Conservation (phyloP, 768 basidiomycete species). For the Phaeotremella skinneri region DNA sequence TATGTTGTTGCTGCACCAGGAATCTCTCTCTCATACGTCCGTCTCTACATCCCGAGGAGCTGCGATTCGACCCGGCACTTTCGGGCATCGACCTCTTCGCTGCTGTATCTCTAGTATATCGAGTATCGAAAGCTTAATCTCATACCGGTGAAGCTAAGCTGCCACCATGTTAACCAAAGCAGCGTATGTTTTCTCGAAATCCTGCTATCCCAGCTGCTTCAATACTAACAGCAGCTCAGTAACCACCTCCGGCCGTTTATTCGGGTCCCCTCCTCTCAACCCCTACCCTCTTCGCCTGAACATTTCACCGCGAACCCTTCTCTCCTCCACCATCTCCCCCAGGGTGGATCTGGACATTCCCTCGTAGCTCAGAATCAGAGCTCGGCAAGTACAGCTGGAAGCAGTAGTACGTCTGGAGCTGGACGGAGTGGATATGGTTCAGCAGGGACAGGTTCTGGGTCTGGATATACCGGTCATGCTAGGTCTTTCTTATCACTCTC, state of each 20-base stretch:
- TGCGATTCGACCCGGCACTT: neutral
- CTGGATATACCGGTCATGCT: constrained; percentile 44
- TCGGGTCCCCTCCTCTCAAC: constrained; percentile 35
- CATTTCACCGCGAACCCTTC: constrained; percentile 50
- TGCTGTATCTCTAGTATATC: too few species aligned
- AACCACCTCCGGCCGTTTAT: constrained; percentile 49
- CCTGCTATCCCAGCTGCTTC: neutral
- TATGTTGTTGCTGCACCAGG: neutral
- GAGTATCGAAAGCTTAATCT: neutral
- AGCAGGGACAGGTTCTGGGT: constrained; percentile 32
- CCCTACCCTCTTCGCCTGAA: constrained; percentile 27
- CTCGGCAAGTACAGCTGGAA: constrained; percentile 16
- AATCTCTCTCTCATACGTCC: too few species aligned
- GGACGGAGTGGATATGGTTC: constrained; percentile 13
- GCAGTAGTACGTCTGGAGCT: constrained; percentile 27
- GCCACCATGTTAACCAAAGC: constrained; percentile 41
- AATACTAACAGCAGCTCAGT: constrained; percentile 19
- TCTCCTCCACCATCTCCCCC: constrained; percentile 42
- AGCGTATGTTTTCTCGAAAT: constrained; percentile 34
- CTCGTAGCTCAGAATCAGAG: constrained; percentile 14
- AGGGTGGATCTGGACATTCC: constrained; percentile 18
- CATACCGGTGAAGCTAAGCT: neutral
- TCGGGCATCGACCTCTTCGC: too few species aligned
- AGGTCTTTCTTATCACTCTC: constrained; percentile 41
- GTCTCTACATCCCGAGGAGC: too few species aligned